These are phyloP conservation scores for Mortierella sp. DNA, from an alignment of 371 early-diverging fungal genomes.

Conservation along the genomic window DNA sequence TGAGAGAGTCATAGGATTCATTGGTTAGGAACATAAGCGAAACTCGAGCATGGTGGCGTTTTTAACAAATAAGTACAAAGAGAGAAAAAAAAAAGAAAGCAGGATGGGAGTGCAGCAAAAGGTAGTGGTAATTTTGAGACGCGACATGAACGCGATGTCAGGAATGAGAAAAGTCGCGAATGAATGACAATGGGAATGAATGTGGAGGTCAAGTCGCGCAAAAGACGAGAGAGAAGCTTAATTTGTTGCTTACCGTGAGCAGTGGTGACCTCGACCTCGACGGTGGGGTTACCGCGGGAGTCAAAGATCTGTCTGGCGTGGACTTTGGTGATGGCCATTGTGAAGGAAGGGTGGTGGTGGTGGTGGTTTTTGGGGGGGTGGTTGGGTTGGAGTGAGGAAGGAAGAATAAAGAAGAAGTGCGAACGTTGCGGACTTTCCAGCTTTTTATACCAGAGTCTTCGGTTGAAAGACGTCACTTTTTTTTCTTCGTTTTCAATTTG, in stretches of 20 bases:
- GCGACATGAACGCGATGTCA: neutral
- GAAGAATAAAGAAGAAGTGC: too few species aligned
- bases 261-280: slow-evolving; percentile 98
- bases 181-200: neutral
- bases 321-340: slow-evolving; percentile 79
- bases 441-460: too few species aligned
- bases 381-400: too few species aligned
- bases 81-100: neutral
- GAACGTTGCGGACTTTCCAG: too few species aligned
- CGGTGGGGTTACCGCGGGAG: slow-evolving; percentile 99
- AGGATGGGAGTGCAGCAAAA: neutral
- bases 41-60: neutral
- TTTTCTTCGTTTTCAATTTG: too few species aligned
- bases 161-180: neutral
- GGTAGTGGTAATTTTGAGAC: neutral
- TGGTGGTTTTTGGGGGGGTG: neutral
- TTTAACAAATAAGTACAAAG: neutral
- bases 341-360: too few species aligned
- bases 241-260: slow-evolving; percentile 76
- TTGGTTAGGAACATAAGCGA: too few species aligned
- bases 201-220: too few species aligned
- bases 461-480: too few species aligned
- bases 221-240: too few species aligned
- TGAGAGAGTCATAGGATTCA: neutral
- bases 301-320: slow-evolving; percentile 99